Evolutionary conservation across 2,329 filamentous ascomycete genomes (phyloP).

Genomic region (Monilinia aucupariae): DNA sequence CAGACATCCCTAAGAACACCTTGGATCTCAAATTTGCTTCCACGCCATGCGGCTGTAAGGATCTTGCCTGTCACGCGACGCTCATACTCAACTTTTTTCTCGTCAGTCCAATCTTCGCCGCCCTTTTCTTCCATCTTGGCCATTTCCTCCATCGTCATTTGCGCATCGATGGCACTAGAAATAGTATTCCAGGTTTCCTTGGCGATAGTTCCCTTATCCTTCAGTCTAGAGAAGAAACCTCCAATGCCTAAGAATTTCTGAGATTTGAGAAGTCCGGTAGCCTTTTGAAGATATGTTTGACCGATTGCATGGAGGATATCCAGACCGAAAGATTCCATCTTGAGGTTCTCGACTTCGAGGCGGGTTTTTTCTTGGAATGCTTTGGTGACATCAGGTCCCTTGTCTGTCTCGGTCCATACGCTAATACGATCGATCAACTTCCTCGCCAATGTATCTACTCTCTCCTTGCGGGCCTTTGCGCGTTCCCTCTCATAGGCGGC

Average conservation of each 20-base stretch:
- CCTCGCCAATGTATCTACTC: conserved; percentile 73
- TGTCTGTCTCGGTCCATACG: conserved; percentile 97
- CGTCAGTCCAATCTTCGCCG: conserved; percentile 96
- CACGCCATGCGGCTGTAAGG: conserved; percentile 90
- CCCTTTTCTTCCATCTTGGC: conserved; percentile 90
- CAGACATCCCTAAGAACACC: conserved; percentile 92
- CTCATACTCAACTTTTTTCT: conserved; percentile 94
- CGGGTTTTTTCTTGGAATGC: conserved; percentile 93
- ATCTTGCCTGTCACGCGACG: conserved; percentile 96
- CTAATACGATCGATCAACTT: conserved; percentile 87
- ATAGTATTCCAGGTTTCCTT: conserved; percentile 99
- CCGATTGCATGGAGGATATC: conserved; percentile 96
- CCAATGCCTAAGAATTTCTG: conserved; percentile 96
- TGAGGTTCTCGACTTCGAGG: conserved; percentile 93
- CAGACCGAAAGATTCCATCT: conserved; percentile 97
- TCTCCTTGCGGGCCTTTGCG: conserved; percentile 76
- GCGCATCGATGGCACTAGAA: conserved; percentile 89
- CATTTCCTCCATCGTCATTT: conserved; percentile 99
- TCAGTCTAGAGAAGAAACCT: conserved; percentile 88
- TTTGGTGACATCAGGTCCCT: conserved; percentile 72
- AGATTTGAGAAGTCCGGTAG: conserved; percentile 79
- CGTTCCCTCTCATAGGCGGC: conserved; percentile 85
- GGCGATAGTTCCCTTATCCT: conserved; percentile 92
- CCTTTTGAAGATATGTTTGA: conserved; percentile 82
- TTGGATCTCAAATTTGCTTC: conserved; percentile 97